phyloP scores from a whole-genome alignment of 2,329 filamentous ascomycete species.

The Hypoxylon sp. region DNA sequence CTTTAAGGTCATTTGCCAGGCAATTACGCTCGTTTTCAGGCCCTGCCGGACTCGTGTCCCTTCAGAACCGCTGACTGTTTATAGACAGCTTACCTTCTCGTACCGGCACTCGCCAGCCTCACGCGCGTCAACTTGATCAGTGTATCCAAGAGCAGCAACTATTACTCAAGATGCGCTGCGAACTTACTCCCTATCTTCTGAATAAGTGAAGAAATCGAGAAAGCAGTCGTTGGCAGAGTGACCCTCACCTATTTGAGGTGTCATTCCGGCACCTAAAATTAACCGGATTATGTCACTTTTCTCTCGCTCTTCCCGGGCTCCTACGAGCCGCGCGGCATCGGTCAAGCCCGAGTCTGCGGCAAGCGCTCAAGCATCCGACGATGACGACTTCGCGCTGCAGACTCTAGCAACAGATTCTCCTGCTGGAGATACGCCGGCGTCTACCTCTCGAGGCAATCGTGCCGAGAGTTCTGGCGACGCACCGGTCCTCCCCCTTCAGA shows the following conservation, averaged over 20 bases:
- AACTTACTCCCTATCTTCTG: conserved; percentile 24
- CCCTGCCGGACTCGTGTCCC: conserved; percentile 18
- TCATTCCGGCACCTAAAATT: conserved; percentile 24
- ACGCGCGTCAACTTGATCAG: conserved; percentile 10
- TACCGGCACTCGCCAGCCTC: neutral
- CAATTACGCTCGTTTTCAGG: conserved; percentile 11
- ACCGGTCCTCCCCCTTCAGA: conserved; percentile 70
- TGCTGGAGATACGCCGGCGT: conserved; percentile 52
- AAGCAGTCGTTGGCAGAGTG: conserved; percentile 30
- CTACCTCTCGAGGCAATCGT: conserved; percentile 34
- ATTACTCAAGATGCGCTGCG: conserved; percentile 35
- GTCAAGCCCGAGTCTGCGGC: conserved; percentile 45
- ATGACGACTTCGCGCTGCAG: conserved; percentile 46
- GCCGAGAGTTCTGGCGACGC: conserved; percentile 45
- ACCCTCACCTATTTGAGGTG: conserved; percentile 23
- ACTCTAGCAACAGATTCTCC: conserved; percentile 44
- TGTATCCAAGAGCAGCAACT: conserved; percentile 13
- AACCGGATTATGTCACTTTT: conserved; percentile 43
- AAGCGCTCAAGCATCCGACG: conserved; percentile 48
- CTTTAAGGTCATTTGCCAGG: conserved; percentile 4
- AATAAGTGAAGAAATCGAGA: conserved; percentile 36
- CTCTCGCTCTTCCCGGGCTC: conserved; percentile 41
- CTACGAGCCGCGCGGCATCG: conserved; percentile 39
- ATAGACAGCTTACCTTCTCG: conserved; percentile 19
- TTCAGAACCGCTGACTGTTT: conserved; percentile 23